Percentiles rank a stretch among this genome's conserved stretches.
Conservation (phyloP, 1,139 yeast species). For the Groenewaldozyma auringiensis region DNA sequence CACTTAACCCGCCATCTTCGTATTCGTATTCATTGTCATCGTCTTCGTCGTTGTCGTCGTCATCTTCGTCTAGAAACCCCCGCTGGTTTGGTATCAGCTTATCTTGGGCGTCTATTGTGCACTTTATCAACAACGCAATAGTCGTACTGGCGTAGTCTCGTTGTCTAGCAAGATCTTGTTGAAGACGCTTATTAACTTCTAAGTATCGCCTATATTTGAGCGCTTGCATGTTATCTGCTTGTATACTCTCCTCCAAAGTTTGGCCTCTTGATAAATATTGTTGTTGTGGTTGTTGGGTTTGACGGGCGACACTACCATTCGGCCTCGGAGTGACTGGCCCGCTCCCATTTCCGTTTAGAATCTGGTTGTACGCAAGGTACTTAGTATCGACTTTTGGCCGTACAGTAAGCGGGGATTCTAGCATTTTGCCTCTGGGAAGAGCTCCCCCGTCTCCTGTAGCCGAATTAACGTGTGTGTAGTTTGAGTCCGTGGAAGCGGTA, state of each 20-base stretch:
- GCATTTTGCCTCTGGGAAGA: background rate
- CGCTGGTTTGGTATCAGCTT: conserved; percentile 16
- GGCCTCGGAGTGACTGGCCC: background rate
- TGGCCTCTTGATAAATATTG: background rate
- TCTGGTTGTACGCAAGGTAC: background rate
- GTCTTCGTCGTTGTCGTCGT: conserved; percentile 11
- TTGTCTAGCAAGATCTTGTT: conserved; percentile 47
- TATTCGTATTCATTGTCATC: conserved; percentile 6
- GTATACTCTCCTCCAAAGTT: conserved; percentile 8
- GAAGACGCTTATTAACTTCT: conserved; percentile 51
- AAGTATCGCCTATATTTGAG: conserved; percentile 57
- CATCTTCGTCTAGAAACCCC: conserved; percentile 17
- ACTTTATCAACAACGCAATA: conserved; percentile 35
- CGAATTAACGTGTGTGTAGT: background rate
- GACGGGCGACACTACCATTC: conserved; percentile 10
- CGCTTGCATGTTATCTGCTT: conserved; percentile 20
- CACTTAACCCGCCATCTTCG: background rate
- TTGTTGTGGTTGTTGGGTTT: background rate
- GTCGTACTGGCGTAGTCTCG: conserved; percentile 66
- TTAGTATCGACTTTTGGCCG: background rate
- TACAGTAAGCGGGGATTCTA: background rate
- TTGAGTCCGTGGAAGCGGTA: background rate
- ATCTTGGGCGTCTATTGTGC: conserved; percentile 16
- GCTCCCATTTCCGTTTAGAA: background rate
- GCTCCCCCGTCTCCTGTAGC: background rate